Conservation (phyloP, 2,329 filamentous ascomycete genomes). For the Rosellinia necatrix region DNA sequence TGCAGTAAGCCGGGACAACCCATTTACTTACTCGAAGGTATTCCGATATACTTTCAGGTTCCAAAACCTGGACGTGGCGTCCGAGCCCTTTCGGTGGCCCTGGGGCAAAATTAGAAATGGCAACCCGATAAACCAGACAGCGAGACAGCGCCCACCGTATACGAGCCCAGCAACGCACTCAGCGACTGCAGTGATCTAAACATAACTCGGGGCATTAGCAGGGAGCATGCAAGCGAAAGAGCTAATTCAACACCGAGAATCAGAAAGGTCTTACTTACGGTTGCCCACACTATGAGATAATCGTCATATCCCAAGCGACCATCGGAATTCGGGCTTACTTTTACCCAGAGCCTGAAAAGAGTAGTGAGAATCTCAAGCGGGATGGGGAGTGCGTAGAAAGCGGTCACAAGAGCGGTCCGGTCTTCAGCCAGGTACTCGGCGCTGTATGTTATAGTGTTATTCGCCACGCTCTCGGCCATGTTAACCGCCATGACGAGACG, state of each 20-base stretch:
- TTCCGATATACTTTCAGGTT: constrained; percentile 17
- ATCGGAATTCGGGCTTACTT: constrained; percentile 27
- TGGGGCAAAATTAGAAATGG: constrained; percentile 20
- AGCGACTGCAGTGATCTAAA: constrained; percentile 29
- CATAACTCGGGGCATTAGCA: neutral
- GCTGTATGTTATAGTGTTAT: constrained; percentile 24
- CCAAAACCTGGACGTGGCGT: constrained; percentile 32
- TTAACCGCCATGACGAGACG: too few relatives aligned
- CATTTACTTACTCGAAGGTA: constrained; percentile 31
- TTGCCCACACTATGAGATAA: constrained; percentile 37
- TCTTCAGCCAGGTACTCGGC: constrained; percentile 33
- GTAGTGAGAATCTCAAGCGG: constrained; percentile 35
- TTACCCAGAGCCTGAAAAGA: constrained; percentile 31
- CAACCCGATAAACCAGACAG: neutral
- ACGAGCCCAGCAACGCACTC: constrained; percentile 33
- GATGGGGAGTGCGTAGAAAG: constrained; percentile 35
- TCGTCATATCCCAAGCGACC: constrained; percentile 32
- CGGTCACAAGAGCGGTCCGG: constrained; percentile 26
- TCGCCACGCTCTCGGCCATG: constrained; percentile 13
- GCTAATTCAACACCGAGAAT: neutral
- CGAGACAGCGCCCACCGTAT: constrained; percentile 25
- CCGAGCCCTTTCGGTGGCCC: constrained; percentile 34
- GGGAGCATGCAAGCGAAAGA: neutral
- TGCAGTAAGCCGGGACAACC: neutral
- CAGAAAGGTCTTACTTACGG: constrained; percentile 27